Base-by-base conservation (phyloP, 192 early-diverging fungal genomes). In the Coemansia biformis region DNA sequence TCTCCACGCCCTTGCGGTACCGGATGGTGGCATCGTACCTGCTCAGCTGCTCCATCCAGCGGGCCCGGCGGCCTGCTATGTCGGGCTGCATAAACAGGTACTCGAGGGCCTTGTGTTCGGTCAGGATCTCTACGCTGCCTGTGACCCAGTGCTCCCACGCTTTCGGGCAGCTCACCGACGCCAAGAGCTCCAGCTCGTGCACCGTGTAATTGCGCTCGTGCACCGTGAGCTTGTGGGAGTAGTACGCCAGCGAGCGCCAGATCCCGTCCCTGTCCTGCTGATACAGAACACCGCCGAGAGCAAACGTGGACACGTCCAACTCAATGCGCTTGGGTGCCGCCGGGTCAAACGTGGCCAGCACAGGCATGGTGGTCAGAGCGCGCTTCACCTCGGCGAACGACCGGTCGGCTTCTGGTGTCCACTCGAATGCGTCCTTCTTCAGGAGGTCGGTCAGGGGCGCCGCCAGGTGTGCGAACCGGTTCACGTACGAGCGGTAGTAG, bases 121-220 rank as follows among this genome's bases (percentile, higher is more conserved):
- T 47, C 0, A 56, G 6, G 1, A 56, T 39, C 3, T 46, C 13
- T 0, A 42, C 19, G 4, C 24, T 1, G 23, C 40, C 9, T 8
- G 35, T 34, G 1, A 52, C 1, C 29, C 39, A 52, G 13, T 43
- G 39, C 2, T 42, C 18, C 50, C 50, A 55, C 14, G 39, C 15
- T 2, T 34, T 31, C 2, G 30, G 31, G n/a, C 39, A 52, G 18
- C 23, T 32, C 12, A 38, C 36, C 22, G 48, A 29, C 9, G 44
- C 54, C 4, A 47, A 17, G n/a, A 59, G n/a, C 37, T 59, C 47
- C 17, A 44, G 45, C n/a, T 59, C 57, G 7, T 36, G 41, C 0
- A 40, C 14, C 3, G 47, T 8, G n/a, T 59, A 59, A 15, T 51
- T 59, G 6, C 10, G 21, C 39, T 59, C 23, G 3, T 40, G 23